Base-by-base conservation (phyloP, 164 flowering plant species). In the Tetrastigma voinierianum region DNA sequence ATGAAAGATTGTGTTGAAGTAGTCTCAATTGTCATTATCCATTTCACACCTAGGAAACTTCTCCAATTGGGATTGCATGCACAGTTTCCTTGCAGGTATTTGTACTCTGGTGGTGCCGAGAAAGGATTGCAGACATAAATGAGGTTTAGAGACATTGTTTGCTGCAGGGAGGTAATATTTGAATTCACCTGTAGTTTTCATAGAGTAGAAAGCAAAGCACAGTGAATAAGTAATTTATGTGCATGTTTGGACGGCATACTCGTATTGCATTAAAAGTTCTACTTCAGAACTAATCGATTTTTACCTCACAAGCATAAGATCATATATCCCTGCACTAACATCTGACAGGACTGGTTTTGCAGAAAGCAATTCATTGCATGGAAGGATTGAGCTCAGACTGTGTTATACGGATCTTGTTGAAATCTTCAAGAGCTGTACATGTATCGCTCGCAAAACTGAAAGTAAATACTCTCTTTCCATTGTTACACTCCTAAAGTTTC, bases 361-460 rank as follows among this genome's bases (percentile, higher is more conserved):
- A 10, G 90, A 81, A 59, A 67, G 79, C 64, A 93, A 61, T 61
- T 89, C 82, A 15, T 90, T 78, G 56, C 98, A 93, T 0, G 98
- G 96, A 11, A 93, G 81, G 63, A 89, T 79, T 1, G 92, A 76
- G 77, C 90, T 84, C 83, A 93, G 71, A 82, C 90, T 93, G 75
- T 93, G 82, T 89, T 87, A 52, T 78, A 67, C 10, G 98, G 97
- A 67, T 90, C 75, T 62, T 82, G 68, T 65, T 83, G 72, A 90
- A 93, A 54, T 76, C 76, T 49, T 81, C 78, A 13, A 93, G 79
- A 32, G 96, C 94, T 44, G 87, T 82, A 72, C 97, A 93, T 1
- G 96, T 81, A 65, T 93, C 98, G 12, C 78, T 70, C 0, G 90
- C 67, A 62, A 93, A 93, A 53, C 98, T 93, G 86, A n/a, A 86